Base-by-base conservation (phyloP, 192 early-diverging fungal genomes). In the Kappamyces sp. region DNA sequence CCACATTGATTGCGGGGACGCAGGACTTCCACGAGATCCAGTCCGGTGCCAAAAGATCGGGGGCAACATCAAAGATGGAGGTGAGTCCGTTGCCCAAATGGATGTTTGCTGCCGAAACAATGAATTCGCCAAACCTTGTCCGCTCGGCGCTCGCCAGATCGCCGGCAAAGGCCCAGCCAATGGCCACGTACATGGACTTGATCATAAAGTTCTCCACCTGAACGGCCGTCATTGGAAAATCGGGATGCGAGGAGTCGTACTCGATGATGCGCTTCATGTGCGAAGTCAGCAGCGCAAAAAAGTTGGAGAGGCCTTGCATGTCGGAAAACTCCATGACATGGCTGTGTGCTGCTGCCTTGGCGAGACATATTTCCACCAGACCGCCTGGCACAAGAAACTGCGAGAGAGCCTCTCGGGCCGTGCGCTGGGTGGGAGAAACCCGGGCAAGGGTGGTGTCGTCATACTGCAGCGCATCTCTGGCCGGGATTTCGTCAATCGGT, bases 271-370 rank as follows among this genome's bases (percentile, higher is more conserved):
- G 84, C 2, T 86, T 79, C 8, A 90, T 83, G 7, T 88, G 86
- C 72, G 88, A 91, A 76, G 92, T 93, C 15, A 98, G 63, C 36
- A 99, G 79, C 5, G 93, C 90, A 72, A 92, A 94, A 63, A 99
- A 75, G 3, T 94, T 92, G 40, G 65, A 74, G 38, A 98, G 66
- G 10, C 83, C 93, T 7, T 92, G 86, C 64, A 87, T 85, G 1
- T 70, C 66, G 23, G 96, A 97, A 57, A 96, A 97, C 67, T 98
- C 95, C 97, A 99, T 99, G 47, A 99, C 87, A 49, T 99, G 97
- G n/a, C 90, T 86, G 35, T 94, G 69, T 9, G 68, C 74, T 38
- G 66, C 73, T 4, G 90, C 88, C 60, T 79, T 77, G 5, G 74
- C 79, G 32, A 98, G 62, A 1, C 87, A 78, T 12, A 80, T 84